Conservation (phyloP, 345 rosid genomes). For the Limnanthes douglasii region DNA sequence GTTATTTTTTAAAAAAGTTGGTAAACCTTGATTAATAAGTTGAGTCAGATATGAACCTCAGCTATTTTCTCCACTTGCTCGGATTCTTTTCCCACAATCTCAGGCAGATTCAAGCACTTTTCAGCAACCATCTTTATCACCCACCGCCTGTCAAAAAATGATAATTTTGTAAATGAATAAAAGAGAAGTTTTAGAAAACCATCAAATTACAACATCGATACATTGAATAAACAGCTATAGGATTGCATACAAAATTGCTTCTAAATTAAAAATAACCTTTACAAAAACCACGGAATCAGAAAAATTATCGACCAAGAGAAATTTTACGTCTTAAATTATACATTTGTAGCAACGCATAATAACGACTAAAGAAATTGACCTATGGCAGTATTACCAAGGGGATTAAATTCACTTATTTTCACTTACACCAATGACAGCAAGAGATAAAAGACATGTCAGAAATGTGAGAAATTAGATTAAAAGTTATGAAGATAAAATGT, state of each 20-base stretch:
- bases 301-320: too few species aligned
- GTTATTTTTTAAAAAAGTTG: constrained; percentile 13
- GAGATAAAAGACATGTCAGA: too few species aligned
- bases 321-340: too few species aligned
- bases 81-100: constrained; percentile 59
- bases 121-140: constrained; percentile 56
- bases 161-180: too few species aligned
- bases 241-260: too few species aligned
- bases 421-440: too few species aligned
- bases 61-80: constrained; percentile 72
- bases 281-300: too few species aligned
- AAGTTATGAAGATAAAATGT: constrained; percentile 1
- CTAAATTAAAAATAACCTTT: too few species aligned
- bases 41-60: constrained; percentile 59
- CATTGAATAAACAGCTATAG: too few species aligned
- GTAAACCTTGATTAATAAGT: constrained; percentile 35
- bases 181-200: background rate
- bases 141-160: constrained; percentile 56
- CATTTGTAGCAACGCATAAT: background rate
- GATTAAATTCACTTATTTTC: background rate
- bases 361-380: background rate
- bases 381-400: background rate
- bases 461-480: too few species aligned
- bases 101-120: constrained; percentile 26
- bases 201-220: background rate